Base-by-base conservation (phyloP, 495 filamentous ascomycete genomes). In the Parathielavia appendiculata region DNA sequence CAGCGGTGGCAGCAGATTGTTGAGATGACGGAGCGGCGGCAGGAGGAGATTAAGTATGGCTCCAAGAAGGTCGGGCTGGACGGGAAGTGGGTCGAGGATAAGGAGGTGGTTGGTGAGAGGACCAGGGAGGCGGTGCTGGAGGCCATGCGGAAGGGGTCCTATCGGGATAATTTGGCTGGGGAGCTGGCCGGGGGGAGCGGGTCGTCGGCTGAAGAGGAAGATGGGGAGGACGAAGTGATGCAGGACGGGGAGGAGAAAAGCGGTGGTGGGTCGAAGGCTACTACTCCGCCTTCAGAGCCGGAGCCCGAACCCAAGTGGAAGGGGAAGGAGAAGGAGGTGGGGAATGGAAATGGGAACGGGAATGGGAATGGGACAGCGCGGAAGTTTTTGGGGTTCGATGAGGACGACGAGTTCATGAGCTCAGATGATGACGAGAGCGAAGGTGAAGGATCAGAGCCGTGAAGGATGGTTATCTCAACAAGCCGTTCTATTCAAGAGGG, bases 21-120 rank as follows among this genome's bases (percentile, higher is more conserved):
- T 38, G 90, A 90, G 20, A 76, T 84, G 51, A 86, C 91, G 1
- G 92, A 97, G 66, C 80, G 82, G 53, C 86, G 82, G 59, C 84
- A 92, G 64, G 87, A 92, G 50, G 88, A 95, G 71, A 76, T 96
- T 40, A 84, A 77, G 70, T 78, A 80, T 55, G 88, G 86, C 36
- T 80, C 77, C 16, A 86, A 84, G 59, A 83, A 84, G 30, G 84
- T 85, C 4, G 61, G 57, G 60, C 69, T 96, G 23, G 90, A 93
- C 73, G 90, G 88, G 8, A 87, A 92, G 71, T 98, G 93, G 92
- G 82, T 96, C 45, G 92, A 96, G 67, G 87, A 89, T 53, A 93
- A 90, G 69, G 91, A 95, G 64, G 91, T 92, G 69, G 85, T 82
- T 52, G 84, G 82, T 57, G 88, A 92, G 73, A 83, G 88, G 69